Base-by-base conservation (phyloP, 164 flowering plant species). In the Malania oleifera region DNA sequence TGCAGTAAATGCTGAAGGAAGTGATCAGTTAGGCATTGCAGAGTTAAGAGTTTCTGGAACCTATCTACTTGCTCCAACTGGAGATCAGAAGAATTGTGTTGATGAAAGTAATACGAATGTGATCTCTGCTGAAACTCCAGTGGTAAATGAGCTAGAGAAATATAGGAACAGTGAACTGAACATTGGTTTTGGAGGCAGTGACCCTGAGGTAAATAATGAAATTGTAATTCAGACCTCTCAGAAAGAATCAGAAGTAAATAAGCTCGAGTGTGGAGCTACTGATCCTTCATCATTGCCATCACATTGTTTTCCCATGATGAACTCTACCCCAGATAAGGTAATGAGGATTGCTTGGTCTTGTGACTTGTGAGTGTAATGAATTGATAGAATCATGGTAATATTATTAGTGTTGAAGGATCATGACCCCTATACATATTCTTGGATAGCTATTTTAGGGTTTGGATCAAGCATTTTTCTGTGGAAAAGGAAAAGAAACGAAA, bases 261-360 rank as follows among this genome's bases (percentile, higher is more conserved):
- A 15, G 43, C 10, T 50, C 22, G 63, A 52, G 13, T 28, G 24
- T 65, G 70, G 44, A 24, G 48, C 45, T 59, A 53, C 69, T 24
- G 61, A 66, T 26, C 58, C 67, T 7, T 55, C 67, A n/a, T n/a
- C n/a, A 25, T 23, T 53, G 39, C 34, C n/a, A n/a, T n/a, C n/a
- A n/a, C 45, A 31, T 10, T 40, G 51, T 62, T 64, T 64, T 56
- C 72, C 73, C 9, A 7, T 57, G 34, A 28, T 24, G 18, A 57
- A 29, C 50, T 20, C 49, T 28, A 38, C 28, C 23, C 63, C 69
- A 22, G 44, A 65, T 52, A 66, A 76, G 83, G 80, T 79, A 74
- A 48, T 15, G 48, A 55, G 27, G 7, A 11, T 44, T 7, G n/a
- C 29, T n/a, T n/a, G n/a, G n/a, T n/a, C n/a, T n/a, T n/a, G n/a